A percentile compares a stretch with the other conserved stretches of the same genome.
Conservation (phyloP, 1,284 basidiomycete genomes). For the Leccinum pachyderme region DNA sequence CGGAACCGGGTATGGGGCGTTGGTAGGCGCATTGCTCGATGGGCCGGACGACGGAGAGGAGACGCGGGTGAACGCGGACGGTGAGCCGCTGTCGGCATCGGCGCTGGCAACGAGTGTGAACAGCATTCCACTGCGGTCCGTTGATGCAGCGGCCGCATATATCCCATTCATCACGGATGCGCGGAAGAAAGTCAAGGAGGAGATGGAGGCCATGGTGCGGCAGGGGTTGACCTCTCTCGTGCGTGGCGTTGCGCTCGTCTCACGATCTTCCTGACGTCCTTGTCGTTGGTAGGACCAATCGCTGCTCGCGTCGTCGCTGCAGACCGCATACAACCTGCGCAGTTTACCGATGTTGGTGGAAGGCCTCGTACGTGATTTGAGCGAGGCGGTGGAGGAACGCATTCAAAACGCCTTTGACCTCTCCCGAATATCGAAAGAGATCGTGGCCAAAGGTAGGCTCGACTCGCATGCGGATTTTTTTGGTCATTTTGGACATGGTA, state of each 20-base stretch:
- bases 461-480: not conserved
- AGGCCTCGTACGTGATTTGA: conserved; percentile 77
- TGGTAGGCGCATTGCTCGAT: conserved; percentile 28
- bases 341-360: conserved; percentile 83
- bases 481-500: conserved; percentile 1
- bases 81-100: conserved; percentile 1
- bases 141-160: conserved; percentile 69
- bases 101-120: conserved; percentile 6
- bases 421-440: conserved; percentile 80
- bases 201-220: conserved; percentile 89
- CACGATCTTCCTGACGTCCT: not conserved
- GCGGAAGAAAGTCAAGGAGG: conserved; percentile 64
- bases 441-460: conserved; percentile 66
- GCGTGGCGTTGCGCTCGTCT: conserved; percentile 25
- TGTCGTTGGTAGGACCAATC: conserved; percentile 69
- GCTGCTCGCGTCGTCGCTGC: conserved; percentile 85
- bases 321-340: conserved; percentile 91
- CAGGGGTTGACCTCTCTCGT: conserved; percentile 75
- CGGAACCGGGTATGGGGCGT: not conserved
- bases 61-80: conserved; percentile 3
- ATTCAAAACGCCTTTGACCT: conserved; percentile 86
- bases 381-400: conserved; percentile 78
- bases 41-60: conserved; percentile 17
- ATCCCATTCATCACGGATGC: conserved; percentile 71
- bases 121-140: conserved; percentile 58